These are phyloP conservation scores for Blastobotrys apis DNA, from an alignment of 1,139 yeast genomes.

Conservation along the genomic window DNA sequence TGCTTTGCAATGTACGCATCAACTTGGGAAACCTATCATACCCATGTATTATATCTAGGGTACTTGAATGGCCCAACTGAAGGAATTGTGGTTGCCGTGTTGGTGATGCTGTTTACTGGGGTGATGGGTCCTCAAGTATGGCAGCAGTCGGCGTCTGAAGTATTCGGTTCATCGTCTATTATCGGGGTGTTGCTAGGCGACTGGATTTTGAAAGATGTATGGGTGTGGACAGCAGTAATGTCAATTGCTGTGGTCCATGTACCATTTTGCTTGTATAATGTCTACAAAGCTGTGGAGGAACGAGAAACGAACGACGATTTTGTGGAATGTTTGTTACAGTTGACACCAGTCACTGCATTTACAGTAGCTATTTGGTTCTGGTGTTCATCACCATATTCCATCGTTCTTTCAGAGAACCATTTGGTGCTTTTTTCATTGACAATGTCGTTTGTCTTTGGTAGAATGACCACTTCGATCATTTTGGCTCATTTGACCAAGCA, in stretches of 20 bases:
- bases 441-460: slow-evolving; percentile 66
- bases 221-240: slow-evolving; percentile 40
- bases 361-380: slow-evolving; percentile 33
- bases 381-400: slow-evolving; percentile 37
- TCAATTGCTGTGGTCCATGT: slow-evolving; percentile 49
- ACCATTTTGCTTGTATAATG: slow-evolving; percentile 52
- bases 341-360: slow-evolving; percentile 34
- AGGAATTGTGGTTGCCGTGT: slow-evolving; percentile 60
- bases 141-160: slow-evolving; percentile 36
- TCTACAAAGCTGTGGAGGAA: slow-evolving; percentile 46
- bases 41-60: slow-evolving; percentile 65
- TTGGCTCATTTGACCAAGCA: slow-evolving; percentile 69
- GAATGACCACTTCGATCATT: slow-evolving; percentile 52
- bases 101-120: slow-evolving; percentile 54
- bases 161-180: slow-evolving; percentile 13
- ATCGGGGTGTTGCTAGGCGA: slow-evolving; percentile 26
- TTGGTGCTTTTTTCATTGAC: slow-evolving; percentile 55
- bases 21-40: slow-evolving; percentile 80
- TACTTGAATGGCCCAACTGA: slow-evolving; percentile 78
- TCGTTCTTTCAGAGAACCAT: slow-evolving; percentile 40
- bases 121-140: slow-evolving; percentile 59
- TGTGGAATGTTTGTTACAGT: slow-evolving; percentile 37
- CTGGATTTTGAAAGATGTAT: slow-evolving; percentile 33
- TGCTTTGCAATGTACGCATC: slow-evolving; percentile 67
- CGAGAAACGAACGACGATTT: slow-evolving; percentile 47